Percentiles rank a stretch among this genome's conserved stretches.
These are phyloP conservation scores for Plasmodium cynomolgi DNA, from an alignment of 169 alveolate genomes.

Conservation along the genomic window DNA sequence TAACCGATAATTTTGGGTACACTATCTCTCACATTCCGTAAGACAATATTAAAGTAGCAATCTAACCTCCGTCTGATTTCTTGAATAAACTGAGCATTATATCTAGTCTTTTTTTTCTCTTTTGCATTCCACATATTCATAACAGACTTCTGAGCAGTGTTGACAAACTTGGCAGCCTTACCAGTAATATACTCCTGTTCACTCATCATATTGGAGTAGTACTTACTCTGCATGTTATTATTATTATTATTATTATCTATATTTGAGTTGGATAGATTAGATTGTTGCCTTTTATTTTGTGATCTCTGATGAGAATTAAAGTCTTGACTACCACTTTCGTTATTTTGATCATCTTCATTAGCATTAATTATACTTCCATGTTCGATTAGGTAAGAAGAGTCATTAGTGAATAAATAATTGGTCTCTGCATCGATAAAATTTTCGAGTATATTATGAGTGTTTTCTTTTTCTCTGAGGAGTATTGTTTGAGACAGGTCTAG, in stretches of 20 bases:
- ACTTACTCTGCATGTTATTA: slow-evolving; percentile 6
- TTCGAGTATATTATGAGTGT: slow-evolving; percentile 89
- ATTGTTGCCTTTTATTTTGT: slow-evolving; percentile 48
- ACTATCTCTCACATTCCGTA: slow-evolving; percentile 96
- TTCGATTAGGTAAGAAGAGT: slow-evolving; percentile 90
- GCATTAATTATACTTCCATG: slow-evolving; percentile 83
- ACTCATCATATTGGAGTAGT: slow-evolving; percentile 34
- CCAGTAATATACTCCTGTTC: slow-evolving; percentile 76
- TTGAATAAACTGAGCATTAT: slow-evolving; percentile 88
- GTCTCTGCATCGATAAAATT: slow-evolving; percentile 93
- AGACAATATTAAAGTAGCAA: slow-evolving; percentile 95
- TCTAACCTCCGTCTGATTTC: slow-evolving; percentile 96
- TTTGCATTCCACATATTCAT: slow-evolving; percentile 77
- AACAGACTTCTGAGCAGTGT: slow-evolving; percentile 78
- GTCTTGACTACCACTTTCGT: slow-evolving; percentile 23
- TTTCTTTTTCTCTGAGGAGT: slow-evolving; percentile 91
- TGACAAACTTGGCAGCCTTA: slow-evolving; percentile 80
- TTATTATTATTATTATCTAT: slow-evolving; percentile 17
- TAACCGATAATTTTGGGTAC: slow-evolving; percentile 97
- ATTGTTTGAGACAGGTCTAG: slow-evolving; percentile 88
- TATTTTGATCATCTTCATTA: slow-evolving; percentile 74
- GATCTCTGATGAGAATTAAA: neutral
- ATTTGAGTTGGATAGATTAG: slow-evolving; percentile 8
- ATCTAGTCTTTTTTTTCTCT: slow-evolving; percentile 84
- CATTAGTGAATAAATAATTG: slow-evolving; percentile 95